phyloP scores from a whole-genome alignment of 495 filamentous ascomycete species.

The Penicillium roqueforti region DNA sequence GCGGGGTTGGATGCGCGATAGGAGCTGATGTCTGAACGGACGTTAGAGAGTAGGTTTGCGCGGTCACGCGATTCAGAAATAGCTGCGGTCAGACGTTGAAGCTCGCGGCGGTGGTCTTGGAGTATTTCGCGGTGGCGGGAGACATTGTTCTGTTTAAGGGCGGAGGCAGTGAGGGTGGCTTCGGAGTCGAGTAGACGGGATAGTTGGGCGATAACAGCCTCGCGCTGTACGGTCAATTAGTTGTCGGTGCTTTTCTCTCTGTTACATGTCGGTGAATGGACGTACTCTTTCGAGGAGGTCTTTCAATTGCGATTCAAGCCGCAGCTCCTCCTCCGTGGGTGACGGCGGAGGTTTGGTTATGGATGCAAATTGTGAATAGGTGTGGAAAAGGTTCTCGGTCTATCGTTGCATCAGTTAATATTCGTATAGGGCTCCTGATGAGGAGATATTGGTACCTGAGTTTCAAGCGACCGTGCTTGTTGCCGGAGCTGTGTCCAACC shows the following conservation, averaged over 20 bases:
- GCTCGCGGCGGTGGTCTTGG: constrained; percentile 78
- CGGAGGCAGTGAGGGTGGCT: constrained; percentile 80
- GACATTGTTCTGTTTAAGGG: constrained; percentile 91
- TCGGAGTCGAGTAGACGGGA: constrained; percentile 90
- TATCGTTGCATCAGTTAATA: constrained; percentile 32
- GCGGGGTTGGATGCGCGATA: constrained; percentile 80
- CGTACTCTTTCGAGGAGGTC: constrained; percentile 64
- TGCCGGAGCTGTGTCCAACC: constrained; percentile 96
- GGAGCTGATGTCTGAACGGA: constrained; percentile 85
- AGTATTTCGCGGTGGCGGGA: constrained; percentile 88
- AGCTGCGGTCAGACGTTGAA: constrained; percentile 61
- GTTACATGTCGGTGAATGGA: constrained; percentile 8
- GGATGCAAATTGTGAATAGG: constrained; percentile 90
- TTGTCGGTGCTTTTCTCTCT: not conserved
- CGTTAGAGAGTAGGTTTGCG: constrained; percentile 84
- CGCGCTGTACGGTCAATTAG: constrained; percentile 54
- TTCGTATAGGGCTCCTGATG: not conserved
- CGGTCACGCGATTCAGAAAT: constrained; percentile 75
- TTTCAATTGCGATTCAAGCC: constrained; percentile 74
- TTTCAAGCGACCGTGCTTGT: constrained; percentile 85
- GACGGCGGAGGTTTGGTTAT: constrained; percentile 73
- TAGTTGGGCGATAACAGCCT: constrained; percentile 76
- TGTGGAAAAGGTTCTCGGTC: constrained; percentile 93
- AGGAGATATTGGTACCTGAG: constrained; percentile 59
- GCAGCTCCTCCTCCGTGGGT: constrained; percentile 78